Percentiles rank a stretch among this genome's conserved stretches.
Conservation (phyloP, 805 yeast genomes). For the Sungouiella thailandica region DNA sequence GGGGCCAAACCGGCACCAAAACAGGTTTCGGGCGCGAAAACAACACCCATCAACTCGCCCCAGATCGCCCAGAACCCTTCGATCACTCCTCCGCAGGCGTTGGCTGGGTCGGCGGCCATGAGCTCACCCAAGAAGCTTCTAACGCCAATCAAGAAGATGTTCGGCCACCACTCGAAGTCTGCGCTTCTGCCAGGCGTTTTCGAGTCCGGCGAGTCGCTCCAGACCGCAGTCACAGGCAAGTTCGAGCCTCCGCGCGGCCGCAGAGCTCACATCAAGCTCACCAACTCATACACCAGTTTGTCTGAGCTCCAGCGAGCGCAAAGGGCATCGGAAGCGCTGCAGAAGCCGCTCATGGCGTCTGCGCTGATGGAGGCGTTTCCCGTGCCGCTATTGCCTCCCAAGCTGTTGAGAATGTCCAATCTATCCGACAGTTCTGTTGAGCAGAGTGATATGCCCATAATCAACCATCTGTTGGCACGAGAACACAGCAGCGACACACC, state of each 20-base stretch:
- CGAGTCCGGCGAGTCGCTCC: constrained; percentile 9
- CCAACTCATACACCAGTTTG: constrained; percentile 5
- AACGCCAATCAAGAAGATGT: constrained; percentile 33
- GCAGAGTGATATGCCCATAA: neutral
- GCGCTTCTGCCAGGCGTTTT: constrained; percentile 2
- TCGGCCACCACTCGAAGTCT: constrained; percentile 15
- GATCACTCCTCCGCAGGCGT: constrained; percentile 10
- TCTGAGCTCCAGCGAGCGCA: constrained; percentile 1
- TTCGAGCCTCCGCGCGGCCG: constrained; percentile 11
- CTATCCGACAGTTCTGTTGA: constrained; percentile 2
- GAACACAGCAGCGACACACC: too few species aligned
- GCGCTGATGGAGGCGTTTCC: neutral
- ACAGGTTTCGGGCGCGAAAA: too few species aligned
- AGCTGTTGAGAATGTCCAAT: neutral
- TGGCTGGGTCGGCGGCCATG: constrained; percentile 4
- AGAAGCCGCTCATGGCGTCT: neutral
- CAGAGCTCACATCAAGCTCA: neutral
- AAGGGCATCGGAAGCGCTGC: neutral
- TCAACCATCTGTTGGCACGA: constrained; percentile 2
- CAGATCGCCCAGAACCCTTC: constrained; percentile 3
- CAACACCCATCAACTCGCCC: constrained; percentile 4
- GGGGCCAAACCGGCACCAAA: too few species aligned
- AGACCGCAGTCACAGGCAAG: constrained; percentile 7
- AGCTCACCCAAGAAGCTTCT: constrained; percentile 34
- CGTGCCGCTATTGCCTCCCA: neutral